Evolutionary conservation across 768 basidiomycete genomes (phyloP), one percentile per base, ranked within the genome.

Genomic region (Albatrellus ellisii): DNA sequence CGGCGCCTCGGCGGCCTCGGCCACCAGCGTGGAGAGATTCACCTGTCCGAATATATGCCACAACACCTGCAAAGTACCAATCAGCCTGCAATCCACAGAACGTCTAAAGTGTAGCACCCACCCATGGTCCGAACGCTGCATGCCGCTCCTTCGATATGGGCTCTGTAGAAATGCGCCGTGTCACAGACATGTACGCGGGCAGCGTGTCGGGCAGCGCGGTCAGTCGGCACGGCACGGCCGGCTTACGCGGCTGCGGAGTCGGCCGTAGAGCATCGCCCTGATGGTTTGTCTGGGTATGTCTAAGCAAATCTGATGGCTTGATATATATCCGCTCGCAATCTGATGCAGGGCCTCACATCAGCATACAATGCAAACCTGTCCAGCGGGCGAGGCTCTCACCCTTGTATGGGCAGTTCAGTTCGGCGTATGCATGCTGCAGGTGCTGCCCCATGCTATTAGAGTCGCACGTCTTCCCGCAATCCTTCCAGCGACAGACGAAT

Each of bases 151-250:
- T 27, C 21, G 27, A 29, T 25, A 41, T 29, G 22, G 40, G 40
- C 28, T 41, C 40, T 6, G 11, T 29, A 6, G 29, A 17, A 15
- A 41, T 21, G 6, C n/a, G 14, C n/a, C 40, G 21, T 12, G 40
- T 41, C 18, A 18, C 40, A 22, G 40, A 21, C 40, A 41, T 41
- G 17, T 31, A 41, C 18, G 40, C n/a, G 9, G 40, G 40, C 7
- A 41, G 28, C 11, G 20, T 31, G 9, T 41, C 29, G 18, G 40
- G 18, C 20, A 41, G 40, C 15, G 40, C 10, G 12, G 28, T 6
- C 28, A 31, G 25, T 4, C 22, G 25, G 8, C 28, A 25, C 14
- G n/a, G 12, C 17, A 29, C 20, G 26, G 29, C 40, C 11, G 40
- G 40, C 22, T n/a, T 9, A 31, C 29, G 33, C 28, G 40, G 40